These are phyloP conservation scores for Suillus alpinus DNA, from an alignment of 768 basidiomycete genomes.

Conservation along the genomic window DNA sequence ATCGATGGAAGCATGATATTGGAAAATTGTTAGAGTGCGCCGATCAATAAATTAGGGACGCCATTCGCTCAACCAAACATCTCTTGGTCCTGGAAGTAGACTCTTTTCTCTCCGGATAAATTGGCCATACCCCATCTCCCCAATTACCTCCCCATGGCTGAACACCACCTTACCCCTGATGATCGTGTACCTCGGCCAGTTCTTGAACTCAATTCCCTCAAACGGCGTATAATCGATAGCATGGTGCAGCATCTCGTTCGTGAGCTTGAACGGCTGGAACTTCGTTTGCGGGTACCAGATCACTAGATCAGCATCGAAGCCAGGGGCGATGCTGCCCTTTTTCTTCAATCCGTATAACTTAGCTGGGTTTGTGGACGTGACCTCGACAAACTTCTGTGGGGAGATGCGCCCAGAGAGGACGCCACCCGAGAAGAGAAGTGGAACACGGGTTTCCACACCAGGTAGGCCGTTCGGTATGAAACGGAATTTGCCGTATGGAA, in stretches of 20 bases:
- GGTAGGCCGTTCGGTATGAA: constrained; percentile 34
- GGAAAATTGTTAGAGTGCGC: too few species aligned
- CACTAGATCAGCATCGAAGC: constrained; percentile 32
- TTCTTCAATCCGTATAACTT: constrained; percentile 34
- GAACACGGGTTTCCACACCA: constrained; percentile 32
- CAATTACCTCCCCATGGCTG: constrained; percentile 13
- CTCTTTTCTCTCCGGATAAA: constrained; percentile 8
- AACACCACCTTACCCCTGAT: constrained; percentile 16
- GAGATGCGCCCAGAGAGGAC: constrained; percentile 29
- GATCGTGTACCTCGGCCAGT: constrained; percentile 31
- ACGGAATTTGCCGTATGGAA: constrained; percentile 27
- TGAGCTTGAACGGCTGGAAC: constrained; percentile 14
- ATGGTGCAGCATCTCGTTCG: constrained; percentile 25
- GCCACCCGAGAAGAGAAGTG: constrained; percentile 29
- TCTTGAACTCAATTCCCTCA: constrained; percentile 29
- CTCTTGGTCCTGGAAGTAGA: constrained; percentile 8
- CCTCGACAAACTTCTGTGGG: constrained; percentile 30
- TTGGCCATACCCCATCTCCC: constrained; percentile 11
- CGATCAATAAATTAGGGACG: not conserved
- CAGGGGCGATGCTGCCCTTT: constrained; percentile 32
- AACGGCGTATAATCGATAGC: constrained; percentile 34
- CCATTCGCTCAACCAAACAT: constrained; percentile 11
- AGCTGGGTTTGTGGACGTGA: constrained; percentile 31
- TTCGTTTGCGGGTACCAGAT: constrained; percentile 22
- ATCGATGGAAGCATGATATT: not conserved